Percentiles rank a stretch among this genome's conserved stretches.
Evolutionary conservation across 1,284 basidiomycete genomes (phyloP).

Genomic region (Ustilago loliicola): DNA sequence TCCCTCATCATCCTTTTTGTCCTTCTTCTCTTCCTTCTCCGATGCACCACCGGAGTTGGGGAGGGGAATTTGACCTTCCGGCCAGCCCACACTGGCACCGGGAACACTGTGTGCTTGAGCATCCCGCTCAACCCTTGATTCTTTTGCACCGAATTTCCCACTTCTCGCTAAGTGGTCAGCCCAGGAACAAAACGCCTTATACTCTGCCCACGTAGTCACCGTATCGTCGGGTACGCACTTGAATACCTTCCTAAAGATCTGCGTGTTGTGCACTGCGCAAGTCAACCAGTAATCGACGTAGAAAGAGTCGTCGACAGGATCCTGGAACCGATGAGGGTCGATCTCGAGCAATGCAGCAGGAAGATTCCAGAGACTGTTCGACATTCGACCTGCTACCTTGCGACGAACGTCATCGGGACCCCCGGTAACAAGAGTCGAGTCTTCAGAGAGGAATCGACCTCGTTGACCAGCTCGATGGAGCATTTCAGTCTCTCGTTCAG

Average conservation of each 20-base stretch:
- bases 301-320: constrained; percentile 60
- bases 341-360: constrained; percentile 49
- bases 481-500: constrained; percentile 40
- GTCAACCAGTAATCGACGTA: constrained; percentile 65
- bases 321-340: constrained; percentile 56
- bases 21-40: constrained; percentile 10
- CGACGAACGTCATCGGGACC: constrained; percentile 35
- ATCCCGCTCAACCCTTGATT: constrained; percentile 29
- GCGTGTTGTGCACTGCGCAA: constrained; percentile 66
- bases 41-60: neutral
- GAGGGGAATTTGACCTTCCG: constrained; percentile 14
- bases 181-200: constrained; percentile 64
- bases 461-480: constrained; percentile 31
- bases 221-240: constrained; percentile 68
- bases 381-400: constrained; percentile 50
- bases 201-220: constrained; percentile 68
- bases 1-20: constrained; percentile 6
- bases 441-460: constrained; percentile 24
- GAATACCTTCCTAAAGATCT: constrained; percentile 68
- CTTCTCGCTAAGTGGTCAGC: constrained; percentile 51
- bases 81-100: constrained; percentile 50
- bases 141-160: constrained; percentile 48
- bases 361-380: constrained; percentile 50
- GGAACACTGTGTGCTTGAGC: constrained; percentile 51
- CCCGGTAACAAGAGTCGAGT: neutral